Base-by-base conservation (phyloP, 2,329 filamentous ascomycete genomes). In the Byssoonygena ceratinophila region DNA sequence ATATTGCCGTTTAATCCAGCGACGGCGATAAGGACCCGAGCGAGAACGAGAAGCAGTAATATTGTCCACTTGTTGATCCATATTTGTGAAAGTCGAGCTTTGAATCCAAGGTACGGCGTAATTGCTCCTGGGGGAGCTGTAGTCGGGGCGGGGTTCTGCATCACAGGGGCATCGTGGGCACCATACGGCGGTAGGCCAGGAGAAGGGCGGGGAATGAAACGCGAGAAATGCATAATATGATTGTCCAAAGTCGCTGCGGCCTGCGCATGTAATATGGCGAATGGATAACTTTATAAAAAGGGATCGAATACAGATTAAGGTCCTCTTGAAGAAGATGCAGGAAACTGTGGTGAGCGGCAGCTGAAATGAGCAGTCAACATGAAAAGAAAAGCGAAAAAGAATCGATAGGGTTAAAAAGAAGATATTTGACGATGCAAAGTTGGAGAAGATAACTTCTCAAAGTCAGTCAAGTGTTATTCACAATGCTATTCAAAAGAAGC, bases 31-130 rank as follows among this genome's bases (percentile, higher is more conserved):
- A 98, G 72, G 55, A 91, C 79, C 53, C 90, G 82, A 57, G 85
- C 80, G 49, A 98, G 82, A 52, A 97, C 83, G 51, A 98, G 81
- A 54, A 95, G 69, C 45, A 97, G 76, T 45, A 98, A 77, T 55
- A 97, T 76, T 36, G 92, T 97, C 92, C 92, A 98, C 69, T 87
- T 81, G 75, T 98, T 97, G 73, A 98, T 83, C 89, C 91, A 96
- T 68, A 94, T 79, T 75, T 98, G 92, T 49, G 92, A 97, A 62
- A 97, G 78, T 63, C 90, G 84, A 62, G 91, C 84, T 64, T 83
- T 82, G 64, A 96, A 81, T 62, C 90, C 89, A 58, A 98, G 85
- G 68, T 97, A 97, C 57, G 92, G 91, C 58, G 89, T 96, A 64
- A 85, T 78, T 65, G 80, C 80, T 68, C 81, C 78, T 58, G 85